A percentile compares a stretch with the other conserved stretches of the same genome.
Evolutionary conservation across 495 filamentous ascomycete genomes (phyloP).

Genomic region (Penicillium paradoxum): DNA sequence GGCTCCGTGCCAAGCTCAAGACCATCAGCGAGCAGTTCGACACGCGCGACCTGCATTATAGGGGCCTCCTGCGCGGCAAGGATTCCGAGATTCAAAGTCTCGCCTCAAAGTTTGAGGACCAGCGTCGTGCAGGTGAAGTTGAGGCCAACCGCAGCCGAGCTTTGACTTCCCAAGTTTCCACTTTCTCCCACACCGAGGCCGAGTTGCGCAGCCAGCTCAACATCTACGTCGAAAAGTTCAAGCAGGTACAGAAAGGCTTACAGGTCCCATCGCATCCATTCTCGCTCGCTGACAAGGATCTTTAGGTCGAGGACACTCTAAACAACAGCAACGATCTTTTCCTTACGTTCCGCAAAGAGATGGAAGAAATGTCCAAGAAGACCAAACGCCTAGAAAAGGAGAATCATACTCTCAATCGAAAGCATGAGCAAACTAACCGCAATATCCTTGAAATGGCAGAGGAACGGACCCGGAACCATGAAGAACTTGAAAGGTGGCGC

Average conservation of each 20-base stretch:
- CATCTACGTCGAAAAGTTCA: conserved; percentile 99
- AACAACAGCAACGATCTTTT: conserved; percentile 99
- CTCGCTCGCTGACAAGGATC: conserved; percentile 21
- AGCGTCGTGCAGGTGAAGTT: conserved; percentile 78
- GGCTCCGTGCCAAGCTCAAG: conserved; percentile 86
- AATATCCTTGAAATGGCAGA: conserved; percentile 99
- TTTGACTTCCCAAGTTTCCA: conserved; percentile 84
- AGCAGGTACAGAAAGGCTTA: conserved; percentile 69
- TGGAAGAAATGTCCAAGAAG: conserved; percentile 99
- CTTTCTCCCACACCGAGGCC: conserved; percentile 92
- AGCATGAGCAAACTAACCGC: conserved; percentile 87
- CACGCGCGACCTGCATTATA: conserved; percentile 85
- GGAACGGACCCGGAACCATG: conserved; percentile 76
- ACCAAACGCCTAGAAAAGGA: conserved; percentile 97
- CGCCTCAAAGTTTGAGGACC: conserved; percentile 77
- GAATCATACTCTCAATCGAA: conserved; percentile 83
- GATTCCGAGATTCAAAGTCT: conserved; percentile 95
- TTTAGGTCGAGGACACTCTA: conserved; percentile 93
- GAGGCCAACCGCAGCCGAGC: conserved; percentile 75
- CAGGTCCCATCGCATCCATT: conserved; percentile 4
- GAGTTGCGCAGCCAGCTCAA: conserved; percentile 93
- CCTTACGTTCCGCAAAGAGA: conserved; percentile 96
- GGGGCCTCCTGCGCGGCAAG: conserved; percentile 82
- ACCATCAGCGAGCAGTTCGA: conserved; percentile 95
- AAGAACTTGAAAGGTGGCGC: conserved; percentile 72